Evolutionary conservation across 179 eudicot genomes (phyloP).

Genomic region (Silene coronaria): DNA sequence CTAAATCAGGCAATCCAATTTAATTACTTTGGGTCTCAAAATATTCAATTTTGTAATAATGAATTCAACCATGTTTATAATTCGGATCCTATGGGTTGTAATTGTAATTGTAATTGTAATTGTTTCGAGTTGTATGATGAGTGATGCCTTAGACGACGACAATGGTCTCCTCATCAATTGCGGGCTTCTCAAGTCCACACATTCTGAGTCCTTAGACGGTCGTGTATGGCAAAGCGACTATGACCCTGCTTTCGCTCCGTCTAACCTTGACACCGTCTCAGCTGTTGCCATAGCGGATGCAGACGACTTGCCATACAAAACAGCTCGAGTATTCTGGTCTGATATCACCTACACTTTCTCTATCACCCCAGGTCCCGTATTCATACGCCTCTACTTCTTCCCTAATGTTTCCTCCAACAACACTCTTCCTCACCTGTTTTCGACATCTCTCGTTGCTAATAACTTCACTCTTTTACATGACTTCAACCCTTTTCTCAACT

Average conservation of each 20-base stretch:
- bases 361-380: conserved; percentile 27
- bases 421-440: not conserved
- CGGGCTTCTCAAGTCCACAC: not conserved
- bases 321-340: conserved; percentile 23
- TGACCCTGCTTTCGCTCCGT: not conserved
- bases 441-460: conserved; percentile 13
- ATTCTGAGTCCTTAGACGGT: not conserved
- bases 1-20: too few species aligned
- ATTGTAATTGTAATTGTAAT: too few species aligned
- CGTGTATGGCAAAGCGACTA: not conserved
- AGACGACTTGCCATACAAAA: not conserved
- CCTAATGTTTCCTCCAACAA: not conserved
- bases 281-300: not conserved
- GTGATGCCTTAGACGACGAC: too few species aligned
- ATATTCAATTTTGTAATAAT: too few species aligned
- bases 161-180: not conserved
- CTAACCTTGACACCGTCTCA: not conserved
- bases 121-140: too few species aligned
- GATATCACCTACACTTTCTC: conserved; percentile 28
- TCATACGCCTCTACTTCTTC: conserved; percentile 23
- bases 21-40: too few species aligned
- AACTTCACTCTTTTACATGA: conserved; percentile 17
- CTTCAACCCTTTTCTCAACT: conserved; percentile 12
- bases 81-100: too few species aligned
- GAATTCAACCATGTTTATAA: too few species aligned